Base-by-base conservation (phyloP, 139 green algal genomes). In the Tetradesmus obliquus region DNA sequence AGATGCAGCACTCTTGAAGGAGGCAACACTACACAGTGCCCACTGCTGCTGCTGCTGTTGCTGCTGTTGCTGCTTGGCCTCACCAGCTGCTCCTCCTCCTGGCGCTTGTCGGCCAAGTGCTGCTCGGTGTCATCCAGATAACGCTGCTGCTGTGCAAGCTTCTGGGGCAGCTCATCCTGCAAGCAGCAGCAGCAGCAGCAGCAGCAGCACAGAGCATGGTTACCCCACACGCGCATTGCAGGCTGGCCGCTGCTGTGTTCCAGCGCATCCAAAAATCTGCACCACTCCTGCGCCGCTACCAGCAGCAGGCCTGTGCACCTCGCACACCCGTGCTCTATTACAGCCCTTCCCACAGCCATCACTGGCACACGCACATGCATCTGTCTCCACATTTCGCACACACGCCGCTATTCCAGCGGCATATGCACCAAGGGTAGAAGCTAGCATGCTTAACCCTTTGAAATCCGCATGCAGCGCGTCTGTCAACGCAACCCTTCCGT, bases 81-180 rank as follows among this genome's bases (percentile, higher is more conserved):
- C 58, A 88, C 84, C 32, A 80, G 51, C 53, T n/a, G 5, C 2
- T 88, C 84, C 58, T 80, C 57, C 51, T 88, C 22, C 58, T 79
- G 20, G 8, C 84, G 60, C 20, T 81, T 24, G 1, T n/a, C 2
- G 2, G 69, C 84, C 22, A 88, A 9, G 3, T 88, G 58, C 84
- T 72, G 53, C 22, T 81, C 84, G 13, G 58, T 55, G n/a, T 58
- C 24, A 10, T 88, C 84, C 12, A 88, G 84, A 19, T 62, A 13
- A 3, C 7, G 10, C 1, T 7, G 2, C 17, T 55, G 6, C 17
- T n/a, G 17, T 24, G 66, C 17, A 19, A 45, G 79, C 24, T 15
- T 57, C 19, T 74, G 32, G 17, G 82, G 82, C 20, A 74, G 24
- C 0, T 54, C 82, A 86, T 71, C 82, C 82, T 87, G 82, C 54